Percentiles rank a stretch among this genome's conserved stretches.
These are phyloP conservation scores for Besnoitia besnoiti DNA, from an alignment of 169 alveolate genomes.

Conservation along the genomic window DNA sequence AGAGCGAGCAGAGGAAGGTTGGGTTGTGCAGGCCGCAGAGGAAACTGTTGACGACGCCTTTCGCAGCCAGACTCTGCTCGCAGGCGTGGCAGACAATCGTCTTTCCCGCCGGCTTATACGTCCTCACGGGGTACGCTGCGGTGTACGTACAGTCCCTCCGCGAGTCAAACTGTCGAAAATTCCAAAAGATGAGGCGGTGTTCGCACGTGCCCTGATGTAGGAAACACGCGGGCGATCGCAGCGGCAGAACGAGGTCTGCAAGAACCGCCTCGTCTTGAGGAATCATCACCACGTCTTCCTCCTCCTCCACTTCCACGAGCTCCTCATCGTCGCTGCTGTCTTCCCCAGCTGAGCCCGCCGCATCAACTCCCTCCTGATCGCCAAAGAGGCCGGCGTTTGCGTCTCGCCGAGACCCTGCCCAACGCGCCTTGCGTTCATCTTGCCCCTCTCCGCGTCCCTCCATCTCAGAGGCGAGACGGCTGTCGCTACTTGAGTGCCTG, in stretches of 20 bases:
- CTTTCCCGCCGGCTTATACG: conserved; percentile 52
- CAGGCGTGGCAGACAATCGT: conserved; percentile 36
- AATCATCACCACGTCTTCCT: neutral
- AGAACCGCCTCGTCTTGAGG: conserved; percentile 46
- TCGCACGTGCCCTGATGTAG: conserved; percentile 77
- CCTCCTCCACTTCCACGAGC: neutral
- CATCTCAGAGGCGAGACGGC: neutral
- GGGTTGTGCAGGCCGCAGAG: conserved; percentile 24
- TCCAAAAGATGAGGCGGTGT: conserved; percentile 72
- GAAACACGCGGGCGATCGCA: conserved; percentile 61
- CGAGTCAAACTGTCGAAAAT: conserved; percentile 66
- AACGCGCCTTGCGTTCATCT: neutral
- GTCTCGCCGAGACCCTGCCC: neutral
- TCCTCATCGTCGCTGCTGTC: neutral
- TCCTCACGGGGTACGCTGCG: conserved; percentile 68
- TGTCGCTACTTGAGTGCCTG: neutral
- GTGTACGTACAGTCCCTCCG: conserved; percentile 64
- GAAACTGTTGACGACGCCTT: conserved; percentile 25
- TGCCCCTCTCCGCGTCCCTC: neutral
- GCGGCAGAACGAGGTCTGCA: conserved; percentile 65
- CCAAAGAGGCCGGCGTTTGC: neutral
- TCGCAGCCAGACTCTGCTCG: neutral
- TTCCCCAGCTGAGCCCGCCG: neutral
- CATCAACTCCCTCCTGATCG: neutral
- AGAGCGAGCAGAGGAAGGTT: neutral